These are phyloP conservation scores for Daucus carota DNA, from an alignment of 129 eudicot species.

Conservation along the genomic window DNA sequence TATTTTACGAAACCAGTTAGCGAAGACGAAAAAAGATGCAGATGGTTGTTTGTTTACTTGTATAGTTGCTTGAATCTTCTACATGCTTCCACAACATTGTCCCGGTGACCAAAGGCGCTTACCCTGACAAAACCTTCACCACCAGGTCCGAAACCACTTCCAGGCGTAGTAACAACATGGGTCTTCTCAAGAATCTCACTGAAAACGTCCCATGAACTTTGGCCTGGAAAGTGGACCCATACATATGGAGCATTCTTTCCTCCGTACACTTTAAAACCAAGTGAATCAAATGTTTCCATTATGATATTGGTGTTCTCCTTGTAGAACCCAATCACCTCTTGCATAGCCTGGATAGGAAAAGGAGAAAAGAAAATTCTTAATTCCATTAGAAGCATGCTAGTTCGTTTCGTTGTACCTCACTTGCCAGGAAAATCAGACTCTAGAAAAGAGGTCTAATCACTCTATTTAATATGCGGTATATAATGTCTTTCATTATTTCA, in stretches of 20 bases:
- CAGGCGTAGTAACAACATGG: conserved; percentile 92
- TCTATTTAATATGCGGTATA: neutral
- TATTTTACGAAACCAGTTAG: conserved; percentile 6
- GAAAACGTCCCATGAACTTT: conserved; percentile 95
- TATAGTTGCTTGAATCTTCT: conserved; percentile 81
- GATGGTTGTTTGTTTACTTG: conserved; percentile 37
- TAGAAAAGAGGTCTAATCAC: neutral
- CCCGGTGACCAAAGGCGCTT: conserved; percentile 82
- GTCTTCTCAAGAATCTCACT: conserved; percentile 94
- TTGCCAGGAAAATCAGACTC: neutral
- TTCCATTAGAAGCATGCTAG: neutral
- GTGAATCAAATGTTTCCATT: conserved; percentile 86
- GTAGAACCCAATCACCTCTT: conserved; percentile 78
- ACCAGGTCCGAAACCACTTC: conserved; percentile 96
- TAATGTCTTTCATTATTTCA: neutral
- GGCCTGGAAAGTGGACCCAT: conserved; percentile 95
- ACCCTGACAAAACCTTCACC: conserved; percentile 97
- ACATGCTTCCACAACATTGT: conserved; percentile 84
- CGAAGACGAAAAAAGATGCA: neutral
- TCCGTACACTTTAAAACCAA: conserved; percentile 85
- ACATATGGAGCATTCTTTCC: conserved; percentile 91
- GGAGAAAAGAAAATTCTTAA: neutral
- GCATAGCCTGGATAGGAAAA: conserved; percentile 69
- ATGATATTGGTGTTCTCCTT: conserved; percentile 78
- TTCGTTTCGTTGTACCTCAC: neutral